These are phyloP conservation scores for Candida suzukii DNA, from an alignment of 805 yeast species.

Conservation along the genomic window DNA sequence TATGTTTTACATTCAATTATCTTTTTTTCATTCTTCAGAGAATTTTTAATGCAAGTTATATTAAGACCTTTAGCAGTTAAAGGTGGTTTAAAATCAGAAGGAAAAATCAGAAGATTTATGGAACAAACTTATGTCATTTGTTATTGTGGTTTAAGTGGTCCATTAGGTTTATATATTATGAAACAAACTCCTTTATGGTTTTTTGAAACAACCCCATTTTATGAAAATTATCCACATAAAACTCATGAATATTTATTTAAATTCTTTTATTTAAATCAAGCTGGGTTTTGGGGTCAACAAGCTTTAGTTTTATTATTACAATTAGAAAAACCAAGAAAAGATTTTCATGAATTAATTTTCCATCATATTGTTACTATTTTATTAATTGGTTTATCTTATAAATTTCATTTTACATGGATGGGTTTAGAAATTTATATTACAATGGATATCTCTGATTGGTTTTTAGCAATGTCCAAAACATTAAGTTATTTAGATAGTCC, in stretches of 20 bases:
- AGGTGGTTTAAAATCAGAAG: slow-evolving; percentile 43
- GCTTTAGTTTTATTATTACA: slow-evolving; percentile 74
- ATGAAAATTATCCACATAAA: slow-evolving; percentile 75
- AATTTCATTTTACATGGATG: slow-evolving; percentile 95
- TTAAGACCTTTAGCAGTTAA: slow-evolving; percentile 63
- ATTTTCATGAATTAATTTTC: slow-evolving; percentile 80
- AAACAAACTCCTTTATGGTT: slow-evolving; percentile 77
- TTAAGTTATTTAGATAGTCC: slow-evolving; percentile 74
- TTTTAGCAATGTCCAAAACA: slow-evolving; percentile 79
- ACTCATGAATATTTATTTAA: slow-evolving; percentile 66
- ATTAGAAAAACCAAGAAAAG: slow-evolving; percentile 93
- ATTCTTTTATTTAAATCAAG: slow-evolving; percentile 81
- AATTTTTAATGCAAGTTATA: slow-evolving; percentile 78
- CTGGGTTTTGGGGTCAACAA: slow-evolving; percentile 98
- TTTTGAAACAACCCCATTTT: slow-evolving; percentile 79
- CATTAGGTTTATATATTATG: slow-evolving; percentile 89
- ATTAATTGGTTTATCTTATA: slow-evolving; percentile 78
- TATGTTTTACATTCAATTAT: slow-evolving; percentile 78
- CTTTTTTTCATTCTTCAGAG: slow-evolving; percentile 85
- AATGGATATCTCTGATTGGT: slow-evolving; percentile 93
- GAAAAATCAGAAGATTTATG: slow-evolving; percentile 73
- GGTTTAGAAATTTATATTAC: slow-evolving; percentile 87
- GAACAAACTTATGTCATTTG: slow-evolving; percentile 86
- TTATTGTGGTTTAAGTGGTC: slow-evolving; percentile 76
- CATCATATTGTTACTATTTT: slow-evolving; percentile 92